These are phyloP conservation scores for Pleochaeta shiraiana DNA, from an alignment of 2,329 filamentous ascomycete genomes.

Conservation along the genomic window DNA sequence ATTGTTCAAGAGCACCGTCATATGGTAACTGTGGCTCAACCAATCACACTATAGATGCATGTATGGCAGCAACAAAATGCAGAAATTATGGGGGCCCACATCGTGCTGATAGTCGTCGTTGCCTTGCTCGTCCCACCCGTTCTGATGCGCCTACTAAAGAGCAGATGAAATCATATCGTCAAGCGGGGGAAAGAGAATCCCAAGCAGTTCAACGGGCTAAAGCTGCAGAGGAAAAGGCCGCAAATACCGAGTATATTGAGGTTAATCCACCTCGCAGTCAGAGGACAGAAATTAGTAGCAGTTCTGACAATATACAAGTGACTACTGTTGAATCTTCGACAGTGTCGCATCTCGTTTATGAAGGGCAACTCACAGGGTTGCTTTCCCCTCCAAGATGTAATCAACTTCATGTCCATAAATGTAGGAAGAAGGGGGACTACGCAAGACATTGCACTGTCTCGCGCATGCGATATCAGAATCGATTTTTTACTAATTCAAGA, in stretches of 20 bases:
- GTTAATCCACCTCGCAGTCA: not conserved
- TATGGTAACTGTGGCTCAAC: slow-evolving; percentile 2
- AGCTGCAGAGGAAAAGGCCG: not conserved
- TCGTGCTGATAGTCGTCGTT: not conserved
- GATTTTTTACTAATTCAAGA: not conserved
- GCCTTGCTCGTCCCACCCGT: not conserved
- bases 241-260: not conserved
- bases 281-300: not conserved
- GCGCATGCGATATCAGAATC: not conserved
- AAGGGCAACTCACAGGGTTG: too few species aligned
- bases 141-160: not conserved
- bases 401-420: too few species aligned
- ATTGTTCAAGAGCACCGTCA: not conserved
- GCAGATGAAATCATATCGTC: not conserved
- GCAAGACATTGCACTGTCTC: not conserved
- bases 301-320: not conserved
- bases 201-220: not conserved
- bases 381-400: too few species aligned
- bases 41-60: not conserved
- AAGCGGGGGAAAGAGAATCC: not conserved
- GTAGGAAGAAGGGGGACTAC: too few species aligned
- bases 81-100: not conserved
- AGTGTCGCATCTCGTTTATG: too few species aligned
- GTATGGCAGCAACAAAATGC: not conserved
- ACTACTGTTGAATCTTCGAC: not conserved